These are phyloP conservation scores for Trichosanthes cucumerina DNA, from an alignment of 306 rosid species.

Conservation along the genomic window DNA sequence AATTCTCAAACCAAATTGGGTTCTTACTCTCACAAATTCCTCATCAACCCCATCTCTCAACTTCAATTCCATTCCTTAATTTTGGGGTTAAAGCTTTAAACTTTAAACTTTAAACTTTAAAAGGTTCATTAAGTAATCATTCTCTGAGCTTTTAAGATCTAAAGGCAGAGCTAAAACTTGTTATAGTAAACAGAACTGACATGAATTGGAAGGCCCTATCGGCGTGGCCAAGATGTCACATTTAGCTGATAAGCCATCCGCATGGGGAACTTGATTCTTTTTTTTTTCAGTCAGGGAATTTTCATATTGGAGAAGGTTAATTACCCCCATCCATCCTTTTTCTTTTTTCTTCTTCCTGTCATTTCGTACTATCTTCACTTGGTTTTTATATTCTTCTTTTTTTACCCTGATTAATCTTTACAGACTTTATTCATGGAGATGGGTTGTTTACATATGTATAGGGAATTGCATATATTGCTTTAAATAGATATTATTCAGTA, in stretches of 20 bases:
- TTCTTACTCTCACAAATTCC: background rate
- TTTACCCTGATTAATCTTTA: background rate
- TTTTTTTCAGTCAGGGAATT: slow-evolving; percentile 23
- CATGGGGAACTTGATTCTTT: slow-evolving; percentile 46
- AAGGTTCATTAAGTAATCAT: background rate
- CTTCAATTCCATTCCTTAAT: background rate
- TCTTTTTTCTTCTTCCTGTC: slow-evolving; percentile 19
- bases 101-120: background rate
- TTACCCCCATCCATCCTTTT: slow-evolving; percentile 9
- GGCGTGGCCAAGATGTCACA: slow-evolving; percentile 14
- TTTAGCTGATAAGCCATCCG: slow-evolving; percentile 21
- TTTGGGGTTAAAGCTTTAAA: background rate
- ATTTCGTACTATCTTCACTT: slow-evolving; percentile 17
- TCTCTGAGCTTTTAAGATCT: background rate
- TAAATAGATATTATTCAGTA: background rate
- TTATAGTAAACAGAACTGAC: slow-evolving; percentile 13
- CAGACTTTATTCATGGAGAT: background rate
- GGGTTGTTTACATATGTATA: background rate
- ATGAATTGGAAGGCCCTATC: slow-evolving; percentile 13
- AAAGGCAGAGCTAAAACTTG: background rate
- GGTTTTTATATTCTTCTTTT: background rate
- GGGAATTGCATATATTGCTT: background rate
- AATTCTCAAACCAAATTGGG: background rate
- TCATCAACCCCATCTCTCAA: background rate
- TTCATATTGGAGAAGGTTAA: slow-evolving; percentile 15